Conservation (phyloP, 768 basidiomycete species). For the Ramaria sp. region DNA sequence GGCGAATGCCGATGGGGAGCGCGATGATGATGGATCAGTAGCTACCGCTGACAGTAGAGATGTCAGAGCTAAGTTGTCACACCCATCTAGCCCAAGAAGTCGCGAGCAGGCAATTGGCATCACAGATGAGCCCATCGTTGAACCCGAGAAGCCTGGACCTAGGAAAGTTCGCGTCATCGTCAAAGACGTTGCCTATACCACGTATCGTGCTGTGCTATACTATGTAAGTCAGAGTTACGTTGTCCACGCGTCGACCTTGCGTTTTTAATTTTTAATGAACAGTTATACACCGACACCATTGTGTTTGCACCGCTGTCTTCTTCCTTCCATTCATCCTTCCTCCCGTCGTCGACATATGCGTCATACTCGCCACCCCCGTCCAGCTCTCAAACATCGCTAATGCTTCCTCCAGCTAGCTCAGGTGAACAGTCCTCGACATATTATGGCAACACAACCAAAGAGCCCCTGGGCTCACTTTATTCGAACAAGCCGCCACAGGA, state of each 20-base stretch:
- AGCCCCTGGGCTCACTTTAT: neutral
- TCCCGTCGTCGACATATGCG: conserved; percentile 13
- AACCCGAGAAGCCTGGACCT: conserved; percentile 26
- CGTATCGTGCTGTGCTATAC: conserved; percentile 60
- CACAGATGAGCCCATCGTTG: neutral
- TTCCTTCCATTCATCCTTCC: conserved; percentile 29
- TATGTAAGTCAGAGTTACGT: conserved; percentile 40
- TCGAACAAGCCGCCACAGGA: conserved; percentile 1
- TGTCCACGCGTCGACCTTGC: neutral
- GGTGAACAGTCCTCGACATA: neutral
- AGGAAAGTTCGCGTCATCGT: conserved; percentile 43
- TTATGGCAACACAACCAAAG: conserved; percentile 1
- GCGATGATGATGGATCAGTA: conserved; percentile 9
- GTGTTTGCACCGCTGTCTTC: conserved; percentile 80
- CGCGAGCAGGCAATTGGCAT: conserved; percentile 7
- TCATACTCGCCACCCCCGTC: neutral
- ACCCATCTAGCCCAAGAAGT: conserved; percentile 29
- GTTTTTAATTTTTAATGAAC: neutral
- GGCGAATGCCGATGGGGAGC: conserved; percentile 14
- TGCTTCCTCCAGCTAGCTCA: neutral
- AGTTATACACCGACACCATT: conserved; percentile 82
- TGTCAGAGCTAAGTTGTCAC: conserved; percentile 24
- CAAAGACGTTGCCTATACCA: conserved; percentile 47
- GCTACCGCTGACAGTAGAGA: conserved; percentile 13
- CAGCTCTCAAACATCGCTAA: conserved; percentile 7